These are phyloP conservation scores for Dichotomopilus funicola DNA, from an alignment of 2,329 filamentous ascomycete genomes.

Conservation along the genomic window DNA sequence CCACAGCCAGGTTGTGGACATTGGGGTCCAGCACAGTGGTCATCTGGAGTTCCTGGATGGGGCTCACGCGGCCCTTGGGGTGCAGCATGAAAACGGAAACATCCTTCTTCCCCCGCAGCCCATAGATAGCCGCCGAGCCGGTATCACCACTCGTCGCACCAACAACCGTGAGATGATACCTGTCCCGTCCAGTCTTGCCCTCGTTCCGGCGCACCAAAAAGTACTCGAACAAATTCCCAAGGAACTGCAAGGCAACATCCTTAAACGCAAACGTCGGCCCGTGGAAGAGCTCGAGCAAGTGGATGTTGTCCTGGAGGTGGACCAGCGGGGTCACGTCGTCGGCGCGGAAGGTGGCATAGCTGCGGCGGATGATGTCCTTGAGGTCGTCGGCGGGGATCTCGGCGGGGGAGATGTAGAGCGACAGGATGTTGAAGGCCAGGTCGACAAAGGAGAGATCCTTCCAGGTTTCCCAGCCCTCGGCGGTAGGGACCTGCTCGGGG, in stretches of 20 bases:
- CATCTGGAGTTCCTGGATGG: conserved; percentile 96
- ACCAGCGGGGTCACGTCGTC: conserved; percentile 72
- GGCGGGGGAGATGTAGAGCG: conserved; percentile 73
- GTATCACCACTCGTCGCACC: conserved; percentile 82
- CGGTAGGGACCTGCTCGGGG: conserved; percentile 68
- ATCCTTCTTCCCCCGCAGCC: conserved; percentile 90
- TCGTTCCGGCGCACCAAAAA: conserved; percentile 69
- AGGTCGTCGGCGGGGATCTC: conserved; percentile 80
- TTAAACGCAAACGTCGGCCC: conserved; percentile 95
- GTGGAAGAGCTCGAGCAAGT: conserved; percentile 92
- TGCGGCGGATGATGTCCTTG: conserved; percentile 73
- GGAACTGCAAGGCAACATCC: conserved; percentile 85
- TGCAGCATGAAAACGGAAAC: conserved; percentile 93
- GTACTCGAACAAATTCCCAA: conserved; percentile 95
- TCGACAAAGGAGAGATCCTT: conserved; percentile 71
- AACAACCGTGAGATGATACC: conserved; percentile 78
- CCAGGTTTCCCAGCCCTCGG: conserved; percentile 54
- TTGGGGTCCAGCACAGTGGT: conserved; percentile 86
- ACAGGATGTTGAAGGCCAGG: conserved; percentile 77
- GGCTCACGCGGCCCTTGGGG: conserved; percentile 83
- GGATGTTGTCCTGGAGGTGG: conserved; percentile 70
- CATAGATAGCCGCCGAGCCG: conserved; percentile 92
- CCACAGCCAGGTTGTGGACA: conserved; percentile 85
- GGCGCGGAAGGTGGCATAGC: conserved; percentile 83
- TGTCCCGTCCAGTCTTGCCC: conserved; percentile 57